Conservation (phyloP, 108 stramenopile species). For the Cyclotella cryptica region DNA sequence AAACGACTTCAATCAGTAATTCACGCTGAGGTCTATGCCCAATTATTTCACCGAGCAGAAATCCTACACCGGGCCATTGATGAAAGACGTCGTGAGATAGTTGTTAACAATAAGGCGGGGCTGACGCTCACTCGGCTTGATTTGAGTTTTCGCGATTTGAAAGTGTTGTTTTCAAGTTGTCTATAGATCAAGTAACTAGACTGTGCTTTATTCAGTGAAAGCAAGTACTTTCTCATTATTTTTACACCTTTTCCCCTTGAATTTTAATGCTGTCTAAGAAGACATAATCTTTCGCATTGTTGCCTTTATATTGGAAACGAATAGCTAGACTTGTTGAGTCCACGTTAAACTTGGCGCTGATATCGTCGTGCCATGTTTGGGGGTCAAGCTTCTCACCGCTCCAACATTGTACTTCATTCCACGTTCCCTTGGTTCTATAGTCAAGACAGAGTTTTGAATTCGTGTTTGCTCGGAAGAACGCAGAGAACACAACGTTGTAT, state of each 20-base stretch:
- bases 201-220: neutral
- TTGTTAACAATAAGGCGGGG: too few relatives aligned
- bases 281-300: slow-evolving; percentile 11
- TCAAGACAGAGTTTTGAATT: slow-evolving; percentile 2
- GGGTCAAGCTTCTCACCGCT: neutral
- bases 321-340: neutral
- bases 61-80: too few relatives aligned
- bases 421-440: neutral
- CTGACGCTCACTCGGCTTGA: too few relatives aligned
- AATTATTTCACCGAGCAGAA: too few relatives aligned
- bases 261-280: neutral
- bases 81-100: too few relatives aligned
- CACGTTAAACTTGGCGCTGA: neutral
- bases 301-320: neutral
- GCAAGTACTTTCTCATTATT: neutral
- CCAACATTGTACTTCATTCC: slow-evolving; percentile 7
- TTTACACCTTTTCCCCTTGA: neutral
- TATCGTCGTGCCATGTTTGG: slow-evolving; percentile 11
- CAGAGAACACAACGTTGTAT: neutral
- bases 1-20: too few relatives aligned
- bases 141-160: too few relatives aligned
- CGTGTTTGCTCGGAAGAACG: neutral
- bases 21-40: too few relatives aligned
- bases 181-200: neutral
- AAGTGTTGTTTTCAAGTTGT: too few relatives aligned